Conservation (phyloP, 2,329 filamentous ascomycete species). For the Aspergillus intermedius region DNA sequence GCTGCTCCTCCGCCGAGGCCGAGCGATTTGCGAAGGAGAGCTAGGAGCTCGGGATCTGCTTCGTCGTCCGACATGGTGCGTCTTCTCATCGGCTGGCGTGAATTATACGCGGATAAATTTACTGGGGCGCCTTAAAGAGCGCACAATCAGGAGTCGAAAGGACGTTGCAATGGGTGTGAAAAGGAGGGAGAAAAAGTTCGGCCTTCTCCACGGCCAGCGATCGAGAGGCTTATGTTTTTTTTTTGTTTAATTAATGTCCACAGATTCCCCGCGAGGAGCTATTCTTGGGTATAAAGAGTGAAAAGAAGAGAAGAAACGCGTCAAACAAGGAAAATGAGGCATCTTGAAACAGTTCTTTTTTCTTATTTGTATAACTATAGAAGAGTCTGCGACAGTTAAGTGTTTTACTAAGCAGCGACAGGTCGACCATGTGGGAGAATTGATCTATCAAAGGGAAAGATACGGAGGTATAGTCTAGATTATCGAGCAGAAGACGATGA, state of each 20-base stretch:
- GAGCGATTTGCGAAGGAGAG: constrained; percentile 74
- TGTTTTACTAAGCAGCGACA: too few relatives aligned
- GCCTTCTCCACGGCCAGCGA: not conserved
- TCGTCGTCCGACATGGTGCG: constrained; percentile 80
- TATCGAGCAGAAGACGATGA: not conserved
- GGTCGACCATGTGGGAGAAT: too few relatives aligned
- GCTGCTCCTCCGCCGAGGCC: constrained; percentile 53
- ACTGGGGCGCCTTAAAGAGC: not conserved
- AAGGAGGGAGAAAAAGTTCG: not conserved
- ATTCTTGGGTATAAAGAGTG: not conserved
- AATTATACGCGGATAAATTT: not conserved
- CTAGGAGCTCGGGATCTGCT: constrained; percentile 78
- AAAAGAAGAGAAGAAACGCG: not conserved
- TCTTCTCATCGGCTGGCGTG: constrained; percentile 4
- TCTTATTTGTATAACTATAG: not conserved
- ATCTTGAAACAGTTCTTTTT: not conserved
- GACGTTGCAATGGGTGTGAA: not conserved
- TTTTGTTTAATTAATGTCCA: not conserved
- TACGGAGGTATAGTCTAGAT: not conserved
- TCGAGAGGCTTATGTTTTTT: not conserved
- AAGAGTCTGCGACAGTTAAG: too few relatives aligned
- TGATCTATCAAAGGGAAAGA: not conserved
- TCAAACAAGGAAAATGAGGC: not conserved
- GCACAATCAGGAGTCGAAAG: not conserved
- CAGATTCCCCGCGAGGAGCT: not conserved